Evolutionary conservation across 2,329 filamentous ascomycete species (phyloP).

Genomic region (Colletotrichum viniferum): DNA sequence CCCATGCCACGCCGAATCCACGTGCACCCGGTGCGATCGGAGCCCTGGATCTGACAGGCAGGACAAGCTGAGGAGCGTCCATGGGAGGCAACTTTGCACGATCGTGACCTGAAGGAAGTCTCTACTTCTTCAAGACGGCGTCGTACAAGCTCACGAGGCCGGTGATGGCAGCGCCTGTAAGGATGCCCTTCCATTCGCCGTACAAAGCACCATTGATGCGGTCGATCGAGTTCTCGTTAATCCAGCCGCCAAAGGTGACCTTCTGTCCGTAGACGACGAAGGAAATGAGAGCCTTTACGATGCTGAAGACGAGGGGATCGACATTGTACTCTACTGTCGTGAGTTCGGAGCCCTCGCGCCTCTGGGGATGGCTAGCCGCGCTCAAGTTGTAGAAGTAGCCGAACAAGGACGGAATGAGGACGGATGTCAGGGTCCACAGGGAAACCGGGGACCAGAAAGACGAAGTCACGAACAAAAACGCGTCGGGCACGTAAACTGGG

Average conservation of each 20-base stretch:
- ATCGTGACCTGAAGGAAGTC: not conserved
- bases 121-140: constrained; percentile 72
- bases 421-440: constrained; percentile 76
- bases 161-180: constrained; percentile 72
- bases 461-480: constrained; percentile 76
- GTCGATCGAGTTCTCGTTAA: constrained; percentile 63
- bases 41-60: not conserved
- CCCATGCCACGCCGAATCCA: not conserved
- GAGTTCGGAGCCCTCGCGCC: constrained; percentile 42
- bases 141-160: constrained; percentile 77
- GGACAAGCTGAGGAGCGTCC: not conserved
- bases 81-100: not conserved
- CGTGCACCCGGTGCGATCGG: not conserved
- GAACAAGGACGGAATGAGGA: constrained; percentile 70
- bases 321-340: constrained; percentile 60
- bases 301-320: constrained; percentile 89
- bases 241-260: constrained; percentile 64
- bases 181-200: constrained; percentile 72
- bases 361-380: constrained; percentile 46
- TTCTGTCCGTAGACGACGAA: constrained; percentile 80
- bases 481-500: constrained; percentile 75
- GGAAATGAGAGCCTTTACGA: constrained; percentile 81
- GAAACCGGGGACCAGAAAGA: constrained; percentile 85
- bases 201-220: constrained; percentile 71
- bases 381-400: constrained; percentile 94